These are phyloP conservation scores for Apodospora peruviana DNA, from an alignment of 495 filamentous ascomycete genomes.

Conservation along the genomic window DNA sequence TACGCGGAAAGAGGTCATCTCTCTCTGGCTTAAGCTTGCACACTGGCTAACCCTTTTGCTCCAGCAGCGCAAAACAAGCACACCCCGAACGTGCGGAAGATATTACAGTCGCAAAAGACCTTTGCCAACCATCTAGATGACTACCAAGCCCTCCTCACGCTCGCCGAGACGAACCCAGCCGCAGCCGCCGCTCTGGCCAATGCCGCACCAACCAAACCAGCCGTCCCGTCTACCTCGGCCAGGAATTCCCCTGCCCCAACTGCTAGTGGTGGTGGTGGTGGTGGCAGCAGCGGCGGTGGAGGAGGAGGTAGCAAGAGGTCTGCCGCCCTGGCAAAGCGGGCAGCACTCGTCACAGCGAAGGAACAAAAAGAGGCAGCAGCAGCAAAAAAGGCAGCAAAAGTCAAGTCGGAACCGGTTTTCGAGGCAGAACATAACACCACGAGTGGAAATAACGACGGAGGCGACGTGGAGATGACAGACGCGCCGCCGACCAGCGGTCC, in stretches of 20 bases:
- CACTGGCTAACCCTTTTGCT: no score
- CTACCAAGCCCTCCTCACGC: conserved; percentile 65
- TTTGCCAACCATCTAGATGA: conserved; percentile 89
- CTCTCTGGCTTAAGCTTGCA: no score
- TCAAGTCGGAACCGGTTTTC: conserved; percentile 11
- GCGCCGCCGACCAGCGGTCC: conserved; percentile 9
- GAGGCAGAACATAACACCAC: conserved; percentile 20
- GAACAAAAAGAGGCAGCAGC: conserved; percentile 17
- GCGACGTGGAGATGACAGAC: conserved; percentile 33
- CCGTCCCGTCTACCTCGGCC: conserved; percentile 10
- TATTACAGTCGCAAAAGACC: conserved; percentile 85
- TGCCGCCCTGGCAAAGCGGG: conserved; percentile 20
- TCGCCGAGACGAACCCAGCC: conserved; percentile 34
- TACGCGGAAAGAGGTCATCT: neutral
- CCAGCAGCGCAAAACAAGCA: conserved; percentile 46
- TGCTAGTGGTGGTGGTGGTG: neutral
- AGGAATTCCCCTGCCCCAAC: conserved; percentile 15
- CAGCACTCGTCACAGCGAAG: conserved; percentile 14
- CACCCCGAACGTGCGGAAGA: conserved; percentile 78
- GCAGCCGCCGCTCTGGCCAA: conserved; percentile 15
- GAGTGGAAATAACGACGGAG: conserved; percentile 26
- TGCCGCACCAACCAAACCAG: conserved; percentile 12
- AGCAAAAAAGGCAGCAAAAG: conserved; percentile 17
- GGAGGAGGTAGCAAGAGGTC: conserved; percentile 13
- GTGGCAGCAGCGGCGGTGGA: conserved; percentile 3